A percentile compares a stretch with the other conserved stretches of the same genome.
phyloP scores from a whole-genome alignment of 2,329 filamentous ascomycete species.

The Paraphaeosphaeria sporulosa region DNA sequence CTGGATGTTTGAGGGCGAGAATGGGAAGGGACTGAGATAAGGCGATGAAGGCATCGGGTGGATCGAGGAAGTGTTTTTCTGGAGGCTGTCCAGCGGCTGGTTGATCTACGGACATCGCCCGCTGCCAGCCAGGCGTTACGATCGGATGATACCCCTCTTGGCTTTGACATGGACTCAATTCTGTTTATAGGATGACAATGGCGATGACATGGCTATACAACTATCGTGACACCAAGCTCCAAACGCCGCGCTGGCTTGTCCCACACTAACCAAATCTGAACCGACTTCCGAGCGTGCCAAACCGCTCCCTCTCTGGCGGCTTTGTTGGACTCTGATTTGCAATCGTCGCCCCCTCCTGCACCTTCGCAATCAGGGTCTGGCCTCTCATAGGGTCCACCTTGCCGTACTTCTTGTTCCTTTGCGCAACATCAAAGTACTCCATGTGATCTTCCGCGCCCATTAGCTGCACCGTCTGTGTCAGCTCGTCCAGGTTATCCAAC shows the following conservation, averaged over 20 bases:
- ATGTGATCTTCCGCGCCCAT: conserved; percentile 90
- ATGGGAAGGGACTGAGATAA: background rate
- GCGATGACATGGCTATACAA: background rate
- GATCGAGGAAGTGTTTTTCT: background rate
- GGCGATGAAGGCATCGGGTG: background rate
- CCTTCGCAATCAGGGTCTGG: conserved; percentile 86
- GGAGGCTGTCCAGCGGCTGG: conserved; percentile 2
- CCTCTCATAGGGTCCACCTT: conserved; percentile 92
- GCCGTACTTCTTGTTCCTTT: conserved; percentile 90
- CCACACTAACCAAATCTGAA: conserved; percentile 36
- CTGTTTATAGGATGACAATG: background rate
- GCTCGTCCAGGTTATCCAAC: conserved; percentile 86
- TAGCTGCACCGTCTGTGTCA: conserved; percentile 89
- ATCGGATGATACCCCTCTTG: conserved; percentile 5
- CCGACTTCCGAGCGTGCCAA: conserved; percentile 44
- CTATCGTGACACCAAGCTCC: background rate
- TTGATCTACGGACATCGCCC: background rate
- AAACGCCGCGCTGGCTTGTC: background rate
- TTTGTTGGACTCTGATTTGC: conserved; percentile 44
- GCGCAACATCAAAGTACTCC: conserved; percentile 93
- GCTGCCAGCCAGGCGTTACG: background rate
- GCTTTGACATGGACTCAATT: background rate
- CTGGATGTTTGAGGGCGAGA: conserved; percentile 86
- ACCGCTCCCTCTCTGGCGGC: conserved; percentile 37
- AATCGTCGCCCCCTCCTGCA: conserved; percentile 45